phyloP scores from a whole-genome alignment of 1,284 basidiomycete species.

The Ceratobasidium sp. region DNA sequence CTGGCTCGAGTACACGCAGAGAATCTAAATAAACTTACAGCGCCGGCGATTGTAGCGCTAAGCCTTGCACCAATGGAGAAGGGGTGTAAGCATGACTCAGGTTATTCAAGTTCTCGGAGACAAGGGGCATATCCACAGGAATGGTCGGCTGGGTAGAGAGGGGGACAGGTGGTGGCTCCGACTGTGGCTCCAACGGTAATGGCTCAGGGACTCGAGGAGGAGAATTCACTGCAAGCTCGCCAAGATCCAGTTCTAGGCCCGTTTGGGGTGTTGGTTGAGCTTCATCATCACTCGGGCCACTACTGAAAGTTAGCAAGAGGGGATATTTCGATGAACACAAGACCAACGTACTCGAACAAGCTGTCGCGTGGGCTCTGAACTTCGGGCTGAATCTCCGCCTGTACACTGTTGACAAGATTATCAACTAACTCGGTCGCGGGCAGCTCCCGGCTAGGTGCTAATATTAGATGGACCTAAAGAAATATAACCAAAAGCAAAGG shows the following conservation, averaged over 20 bases:
- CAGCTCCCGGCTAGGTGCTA: constrained; percentile 1
- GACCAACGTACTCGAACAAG: constrained; percentile 36
- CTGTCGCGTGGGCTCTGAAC: constrained; percentile 19
- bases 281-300: constrained; percentile 7
- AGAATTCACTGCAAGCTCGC: neutral
- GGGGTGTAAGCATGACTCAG: neutral
- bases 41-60: neutral
- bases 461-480: neutral
- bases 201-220: constrained; percentile 7
- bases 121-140: neutral
- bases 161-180: neutral
- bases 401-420: constrained; percentile 1
- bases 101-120: neutral
- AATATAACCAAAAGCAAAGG: neutral
- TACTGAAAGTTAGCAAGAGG: neutral
- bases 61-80: neutral
- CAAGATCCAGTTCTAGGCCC: constrained; percentile 21
- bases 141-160: neutral
- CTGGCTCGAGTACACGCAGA: neutral
- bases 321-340: neutral
- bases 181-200: neutral
- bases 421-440: neutral
- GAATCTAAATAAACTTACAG: neutral
- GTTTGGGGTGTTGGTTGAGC: neutral
- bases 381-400: constrained; percentile 13